Evolutionary conservation across 2,329 filamentous ascomycete species (phyloP).

Genomic region (Aspergillus ochraceus): DNA sequence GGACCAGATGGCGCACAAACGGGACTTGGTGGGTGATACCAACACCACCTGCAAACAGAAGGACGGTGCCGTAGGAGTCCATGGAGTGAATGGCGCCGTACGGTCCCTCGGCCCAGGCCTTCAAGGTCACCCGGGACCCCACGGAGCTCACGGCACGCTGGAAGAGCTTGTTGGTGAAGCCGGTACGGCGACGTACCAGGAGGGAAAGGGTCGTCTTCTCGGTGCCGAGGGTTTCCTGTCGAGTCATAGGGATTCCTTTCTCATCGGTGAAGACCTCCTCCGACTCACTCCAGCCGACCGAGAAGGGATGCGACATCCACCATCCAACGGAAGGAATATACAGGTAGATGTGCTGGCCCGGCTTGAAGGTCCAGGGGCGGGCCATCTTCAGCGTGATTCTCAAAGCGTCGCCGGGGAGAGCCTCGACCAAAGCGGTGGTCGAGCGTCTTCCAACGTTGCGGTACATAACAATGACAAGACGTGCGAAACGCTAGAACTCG

Average conservation of each 20-base stretch:
- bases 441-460: slow-evolving; percentile 61
- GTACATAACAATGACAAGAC: slow-evolving; percentile 64
- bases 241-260: slow-evolving; percentile 46
- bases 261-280: slow-evolving; percentile 46
- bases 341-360: slow-evolving; percentile 74
- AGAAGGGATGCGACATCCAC: slow-evolving; percentile 78
- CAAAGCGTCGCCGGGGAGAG: slow-evolving; percentile 68
- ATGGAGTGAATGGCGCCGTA: slow-evolving; percentile 83
- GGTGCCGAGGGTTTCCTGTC: slow-evolving; percentile 52
- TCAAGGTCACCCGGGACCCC: slow-evolving; percentile 59
- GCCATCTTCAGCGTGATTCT: slow-evolving; percentile 71
- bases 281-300: slow-evolving; percentile 71
- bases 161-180: slow-evolving; percentile 82
- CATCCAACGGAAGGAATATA: slow-evolving; percentile 65
- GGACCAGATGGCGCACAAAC: slow-evolving; percentile 75
- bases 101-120: slow-evolving; percentile 82
- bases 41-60: slow-evolving; percentile 88
- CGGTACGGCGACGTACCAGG: slow-evolving; percentile 82
- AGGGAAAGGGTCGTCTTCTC: slow-evolving; percentile 69
- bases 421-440: slow-evolving; percentile 66
- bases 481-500: slow-evolving; percentile 51
- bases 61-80: slow-evolving; percentile 85
- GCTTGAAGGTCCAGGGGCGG: slow-evolving; percentile 63
- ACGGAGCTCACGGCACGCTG: slow-evolving; percentile 61
- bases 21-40: slow-evolving; percentile 95